These are phyloP conservation scores for Fusarium sp. DNA, from an alignment of 2,329 filamentous ascomycete genomes.

Conservation along the genomic window DNA sequence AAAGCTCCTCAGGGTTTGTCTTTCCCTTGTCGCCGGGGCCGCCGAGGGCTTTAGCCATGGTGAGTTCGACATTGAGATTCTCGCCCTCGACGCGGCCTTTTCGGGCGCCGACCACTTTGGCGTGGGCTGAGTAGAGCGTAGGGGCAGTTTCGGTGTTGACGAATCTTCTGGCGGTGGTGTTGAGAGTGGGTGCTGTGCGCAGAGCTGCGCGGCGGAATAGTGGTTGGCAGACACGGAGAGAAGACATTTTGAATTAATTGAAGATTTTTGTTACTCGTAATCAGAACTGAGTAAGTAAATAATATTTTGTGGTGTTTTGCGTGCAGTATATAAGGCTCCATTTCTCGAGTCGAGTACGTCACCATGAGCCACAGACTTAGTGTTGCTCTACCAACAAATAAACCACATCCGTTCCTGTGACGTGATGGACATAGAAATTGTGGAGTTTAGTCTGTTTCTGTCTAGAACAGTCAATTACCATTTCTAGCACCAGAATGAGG, in stretches of 20 bases:
- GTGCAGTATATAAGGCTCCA: not conserved
- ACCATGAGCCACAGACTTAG: conserved; percentile 23
- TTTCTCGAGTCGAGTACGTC: conserved; percentile 24
- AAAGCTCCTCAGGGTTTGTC: conserved; percentile 21
- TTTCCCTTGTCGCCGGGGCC: conserved; percentile 28
- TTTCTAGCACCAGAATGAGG: not conserved
- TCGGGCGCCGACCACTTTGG: conserved; percentile 25
- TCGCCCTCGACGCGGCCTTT: conserved; percentile 28
- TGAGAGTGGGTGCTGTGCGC: conserved; percentile 2
- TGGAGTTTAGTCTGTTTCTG: conserved; percentile 1
- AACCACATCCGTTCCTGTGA: conserved; percentile 9
- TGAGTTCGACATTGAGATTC: conserved; percentile 31
- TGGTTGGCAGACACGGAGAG: conserved; percentile 12
- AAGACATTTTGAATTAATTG: conserved; percentile 10
- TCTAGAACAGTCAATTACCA: not conserved
- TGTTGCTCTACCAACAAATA: conserved; percentile 16
- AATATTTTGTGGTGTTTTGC: no score
- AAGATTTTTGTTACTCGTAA: not conserved
- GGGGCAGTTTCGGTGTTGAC: conserved; percentile 14
- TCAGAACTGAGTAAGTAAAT: not conserved
- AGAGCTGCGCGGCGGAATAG: not conserved
- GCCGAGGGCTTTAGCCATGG: conserved; percentile 31
- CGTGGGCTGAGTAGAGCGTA: conserved; percentile 25
- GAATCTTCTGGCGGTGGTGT: not conserved
- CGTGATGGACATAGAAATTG: conserved; percentile 13